Evolutionary conservation across 371 early-diverging fungal species (phyloP).

Genomic region (Mucor lusitanicus): DNA sequence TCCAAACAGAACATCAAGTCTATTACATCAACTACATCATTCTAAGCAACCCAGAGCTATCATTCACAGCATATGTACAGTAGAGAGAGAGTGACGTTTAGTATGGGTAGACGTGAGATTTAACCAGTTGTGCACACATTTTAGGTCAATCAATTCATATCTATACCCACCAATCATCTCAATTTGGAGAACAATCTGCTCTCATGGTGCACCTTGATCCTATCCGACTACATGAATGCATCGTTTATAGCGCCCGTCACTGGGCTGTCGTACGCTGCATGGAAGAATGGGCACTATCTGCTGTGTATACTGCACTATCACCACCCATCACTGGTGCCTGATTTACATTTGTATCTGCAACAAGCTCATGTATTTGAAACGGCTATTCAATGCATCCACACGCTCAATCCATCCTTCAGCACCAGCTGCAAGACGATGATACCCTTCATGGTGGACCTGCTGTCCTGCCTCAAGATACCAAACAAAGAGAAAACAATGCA

Average conservation of each 20-base stretch:
- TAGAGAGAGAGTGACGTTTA: no score
- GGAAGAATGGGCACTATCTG: conserved; percentile 70
- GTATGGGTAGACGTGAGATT: neutral
- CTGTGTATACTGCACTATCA: conserved; percentile 68
- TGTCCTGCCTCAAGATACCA: conserved; percentile 10
- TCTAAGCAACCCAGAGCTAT: conserved; percentile 23
- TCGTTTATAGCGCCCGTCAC: conserved; percentile 47
- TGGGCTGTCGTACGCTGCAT: conserved; percentile 50
- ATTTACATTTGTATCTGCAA: conserved; percentile 32
- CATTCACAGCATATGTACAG: conserved; percentile 40
- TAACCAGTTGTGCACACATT: neutral
- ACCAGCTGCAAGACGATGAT: neutral
- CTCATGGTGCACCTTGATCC: conserved; percentile 62
- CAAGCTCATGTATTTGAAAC: neutral
- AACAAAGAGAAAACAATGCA: conserved; percentile 10
- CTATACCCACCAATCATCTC: conserved; percentile 28
- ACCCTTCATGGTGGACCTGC: neutral
- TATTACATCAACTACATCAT: conserved; percentile 23
- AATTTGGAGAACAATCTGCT: conserved; percentile 50
- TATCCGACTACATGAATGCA: conserved; percentile 57
- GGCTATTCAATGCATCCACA: neutral
- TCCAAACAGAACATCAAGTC: conserved; percentile 38
- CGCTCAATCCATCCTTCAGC: neutral
- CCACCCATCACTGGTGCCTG: conserved; percentile 58
- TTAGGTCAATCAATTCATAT: conserved; percentile 30